A percentile compares a stretch with the other conserved stretches of the same genome.
Conservation (phyloP, 345 rosid genomes). For the Hibiscus syriacus region DNA sequence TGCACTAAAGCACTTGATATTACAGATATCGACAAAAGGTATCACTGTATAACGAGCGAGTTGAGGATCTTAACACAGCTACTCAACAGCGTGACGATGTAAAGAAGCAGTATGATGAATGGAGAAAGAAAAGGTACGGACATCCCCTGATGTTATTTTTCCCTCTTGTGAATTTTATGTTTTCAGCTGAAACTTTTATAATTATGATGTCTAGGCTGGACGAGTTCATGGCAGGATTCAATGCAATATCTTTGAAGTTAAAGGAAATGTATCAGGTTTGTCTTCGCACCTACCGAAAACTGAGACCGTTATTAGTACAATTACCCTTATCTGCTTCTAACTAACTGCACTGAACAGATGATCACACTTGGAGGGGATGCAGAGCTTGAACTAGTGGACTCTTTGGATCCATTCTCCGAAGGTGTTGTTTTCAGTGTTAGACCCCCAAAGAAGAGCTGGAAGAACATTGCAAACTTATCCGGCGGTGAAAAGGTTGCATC, state of each 20-base stretch:
- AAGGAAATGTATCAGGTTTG: slow-evolving; percentile 99
- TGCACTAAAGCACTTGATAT: slow-evolving; percentile 8
- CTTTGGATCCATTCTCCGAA: slow-evolving; percentile 96
- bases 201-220: slow-evolving; percentile 57
- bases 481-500: slow-evolving; percentile 83
- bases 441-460: slow-evolving; percentile 89
- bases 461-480: slow-evolving; percentile 87
- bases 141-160: slow-evolving; percentile 1
- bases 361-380: slow-evolving; percentile 99
- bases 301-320: background rate
- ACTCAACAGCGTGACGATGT: slow-evolving; percentile 79
- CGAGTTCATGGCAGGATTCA: slow-evolving; percentile 97
- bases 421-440: slow-evolving; percentile 97
- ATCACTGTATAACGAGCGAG: slow-evolving; percentile 63
- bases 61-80: slow-evolving; percentile 65
- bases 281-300: background rate
- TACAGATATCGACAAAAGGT: slow-evolving; percentile 74
- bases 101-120: slow-evolving; percentile 79
- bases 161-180: background rate
- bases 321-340: background rate
- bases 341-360: slow-evolving; percentile 45
- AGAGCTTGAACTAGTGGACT: slow-evolving; percentile 93
- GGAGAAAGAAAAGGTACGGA: slow-evolving; percentile 73
- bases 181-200: slow-evolving; percentile 16
- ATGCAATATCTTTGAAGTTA: slow-evolving; percentile 80